Base-by-base conservation (phyloP, 2,329 filamentous ascomycete genomes). In the Apiospora phragmitis region DNA sequence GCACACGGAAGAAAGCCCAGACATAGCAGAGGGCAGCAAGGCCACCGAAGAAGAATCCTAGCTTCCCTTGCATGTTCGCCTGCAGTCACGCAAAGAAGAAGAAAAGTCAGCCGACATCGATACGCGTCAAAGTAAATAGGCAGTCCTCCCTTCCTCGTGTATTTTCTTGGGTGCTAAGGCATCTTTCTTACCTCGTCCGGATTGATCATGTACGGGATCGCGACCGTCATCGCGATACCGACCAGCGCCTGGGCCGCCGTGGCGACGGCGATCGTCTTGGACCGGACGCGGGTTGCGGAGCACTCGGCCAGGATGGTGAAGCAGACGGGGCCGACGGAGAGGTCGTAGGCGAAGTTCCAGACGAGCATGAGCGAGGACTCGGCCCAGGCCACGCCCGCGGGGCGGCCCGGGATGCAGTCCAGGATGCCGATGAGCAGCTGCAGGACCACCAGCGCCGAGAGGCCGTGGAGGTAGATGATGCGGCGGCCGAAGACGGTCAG, bases 231-330 rank as follows among this genome's bases (percentile, higher is more conserved):
- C 26, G 76, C 76, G 35, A 83, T 83, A 6, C 83, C 83, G 0
- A 83, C 70, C 0, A 83, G 75, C 0, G 80, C 83, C 71, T 85
- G 83, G 0, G 80, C 76, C 3, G 83, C 83, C 8, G 83, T 85
- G 14, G 82, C 82, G 18, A 85, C 78, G 45, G 83, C 83, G 35
- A 85, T 85, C 1, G 81, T 84, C 78, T 84, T 84, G 24, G 82
- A 83, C 9, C 83, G 79, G 9, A 85, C 81, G 21, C 83, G 80
- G 1, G 82, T 85, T 21, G 83, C 83, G 0, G 82, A 84, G 41
- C 82, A 75, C 80, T 90, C 80, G 74, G 87, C 88, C 72, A 90
- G 86, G 74, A 89, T 86, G 70, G 90, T 78, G 70, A 91, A 85
- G 68, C 81, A 82, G 65, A 84, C 76, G 3, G 83, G 83, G 0